Evolutionary conservation across 2,329 filamentous ascomycete genomes (phyloP).

Genomic region (Diaporthe vaccinii): DNA sequence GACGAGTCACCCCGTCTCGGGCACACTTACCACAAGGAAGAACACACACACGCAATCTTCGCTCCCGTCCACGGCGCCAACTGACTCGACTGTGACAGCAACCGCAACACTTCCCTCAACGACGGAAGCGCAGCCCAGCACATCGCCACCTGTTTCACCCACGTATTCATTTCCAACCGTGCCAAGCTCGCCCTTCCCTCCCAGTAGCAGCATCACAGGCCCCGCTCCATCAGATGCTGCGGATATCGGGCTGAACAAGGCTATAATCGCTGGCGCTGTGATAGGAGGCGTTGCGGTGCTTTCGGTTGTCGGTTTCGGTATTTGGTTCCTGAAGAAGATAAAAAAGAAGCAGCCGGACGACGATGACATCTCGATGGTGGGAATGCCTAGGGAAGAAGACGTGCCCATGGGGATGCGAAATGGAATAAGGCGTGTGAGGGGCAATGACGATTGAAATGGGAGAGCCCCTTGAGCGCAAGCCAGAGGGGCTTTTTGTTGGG

Average conservation of each 20-base stretch:
- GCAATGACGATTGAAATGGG: background rate
- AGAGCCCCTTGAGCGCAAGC: background rate
- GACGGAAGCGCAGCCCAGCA: background rate
- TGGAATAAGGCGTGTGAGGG: constrained; percentile 28
- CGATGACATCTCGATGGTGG: constrained; percentile 17
- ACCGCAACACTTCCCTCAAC: background rate
- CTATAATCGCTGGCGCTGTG: background rate
- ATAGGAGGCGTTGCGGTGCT: background rate
- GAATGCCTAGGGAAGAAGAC: background rate
- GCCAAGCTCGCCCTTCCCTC: no score
- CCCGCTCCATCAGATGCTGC: background rate
- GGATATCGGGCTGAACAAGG: background rate
- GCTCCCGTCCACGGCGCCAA: no score
- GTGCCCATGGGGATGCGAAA: constrained; percentile 7
- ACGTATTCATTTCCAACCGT: background rate
- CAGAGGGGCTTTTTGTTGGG: background rate
- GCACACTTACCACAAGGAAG: background rate
- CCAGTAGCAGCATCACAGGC: background rate
- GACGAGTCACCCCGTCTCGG: background rate
- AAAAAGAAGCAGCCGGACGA: background rate
- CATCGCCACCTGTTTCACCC: background rate
- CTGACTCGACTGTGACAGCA: background rate
- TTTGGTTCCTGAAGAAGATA: background rate
- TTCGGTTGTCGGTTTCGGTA: background rate
- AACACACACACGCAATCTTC: background rate